Evolutionary conservation across 495 filamentous ascomycete genomes (phyloP).

Genomic region (Tuber umbilicatum): DNA sequence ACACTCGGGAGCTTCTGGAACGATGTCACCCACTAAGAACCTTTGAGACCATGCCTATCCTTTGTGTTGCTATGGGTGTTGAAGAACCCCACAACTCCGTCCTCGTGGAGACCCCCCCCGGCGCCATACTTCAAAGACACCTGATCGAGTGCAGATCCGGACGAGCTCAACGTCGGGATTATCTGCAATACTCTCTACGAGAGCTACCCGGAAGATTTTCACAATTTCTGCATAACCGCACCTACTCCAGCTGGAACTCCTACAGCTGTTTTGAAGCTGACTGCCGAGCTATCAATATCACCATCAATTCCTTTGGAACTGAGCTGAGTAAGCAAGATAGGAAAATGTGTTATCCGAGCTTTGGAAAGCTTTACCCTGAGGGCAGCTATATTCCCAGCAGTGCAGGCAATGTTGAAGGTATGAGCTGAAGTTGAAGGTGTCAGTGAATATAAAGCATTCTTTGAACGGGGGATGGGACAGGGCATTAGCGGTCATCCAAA

Average conservation of each 20-base stretch:
- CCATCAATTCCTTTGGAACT: conserved; percentile 95
- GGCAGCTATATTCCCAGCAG: conserved; percentile 90
- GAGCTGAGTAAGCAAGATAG: conserved; percentile 90
- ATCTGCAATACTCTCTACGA: conserved; percentile 98
- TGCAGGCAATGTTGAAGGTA: conserved; percentile 90
- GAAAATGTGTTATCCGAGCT: conserved; percentile 90
- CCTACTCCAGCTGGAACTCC: conserved; percentile 79
- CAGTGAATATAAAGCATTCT: conserved; percentile 84
- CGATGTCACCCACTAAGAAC: conserved; percentile 94
- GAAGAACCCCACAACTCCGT: conserved; percentile 98
- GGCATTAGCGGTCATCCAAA: conserved; percentile 66
- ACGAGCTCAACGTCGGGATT: conserved; percentile 99
- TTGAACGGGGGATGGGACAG: conserved; percentile 78
- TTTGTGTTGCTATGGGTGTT: conserved; percentile 95
- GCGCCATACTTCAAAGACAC: conserved; percentile 96
- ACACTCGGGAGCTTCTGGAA: conserved; percentile 91
- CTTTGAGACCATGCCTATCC: conserved; percentile 98
- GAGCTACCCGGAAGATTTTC: conserved; percentile 97
- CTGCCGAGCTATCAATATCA: conserved; percentile 96
- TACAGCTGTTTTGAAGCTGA: conserved; percentile 93
- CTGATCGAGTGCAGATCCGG: conserved; percentile 86
- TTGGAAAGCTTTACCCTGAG: conserved; percentile 86
- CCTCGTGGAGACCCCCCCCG: conserved; percentile 87
- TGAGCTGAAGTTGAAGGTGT: conserved; percentile 87
- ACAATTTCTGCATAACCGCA: conserved; percentile 80